Conservation (phyloP, 164 flowering plant species). For the Kingdonia uniflora region DNA sequence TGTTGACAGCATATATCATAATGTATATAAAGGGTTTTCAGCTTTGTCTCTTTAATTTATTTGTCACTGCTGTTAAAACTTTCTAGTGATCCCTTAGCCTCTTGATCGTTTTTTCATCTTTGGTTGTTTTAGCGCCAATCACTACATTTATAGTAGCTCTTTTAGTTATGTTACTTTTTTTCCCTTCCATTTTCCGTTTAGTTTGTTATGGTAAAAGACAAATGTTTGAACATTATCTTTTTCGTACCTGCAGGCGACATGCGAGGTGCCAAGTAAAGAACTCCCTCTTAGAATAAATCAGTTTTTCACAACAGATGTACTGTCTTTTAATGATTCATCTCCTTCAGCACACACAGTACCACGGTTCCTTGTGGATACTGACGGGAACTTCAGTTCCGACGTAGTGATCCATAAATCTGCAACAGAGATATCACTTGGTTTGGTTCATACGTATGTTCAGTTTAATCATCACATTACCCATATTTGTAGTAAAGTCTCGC, state of each 20-base stretch:
- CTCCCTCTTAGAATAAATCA: constrained; percentile 52
- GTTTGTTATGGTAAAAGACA: too few species aligned
- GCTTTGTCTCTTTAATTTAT: too few species aligned
- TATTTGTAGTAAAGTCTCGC: constrained; percentile 5
- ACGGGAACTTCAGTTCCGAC: constrained; percentile 47
- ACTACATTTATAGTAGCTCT: too few species aligned
- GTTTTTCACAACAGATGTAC: constrained; percentile 43
- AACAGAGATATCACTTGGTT: constrained; percentile 37
- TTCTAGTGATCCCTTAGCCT: too few species aligned
- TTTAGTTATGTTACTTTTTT: too few species aligned
- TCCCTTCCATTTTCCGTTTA: too few species aligned
- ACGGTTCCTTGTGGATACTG: constrained; percentile 45
- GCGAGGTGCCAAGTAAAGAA: constrained; percentile 43
- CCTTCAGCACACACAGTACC: constrained; percentile 33
- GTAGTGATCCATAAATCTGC: constrained; percentile 45
- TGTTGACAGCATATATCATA: too few species aligned
- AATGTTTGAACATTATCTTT: too few species aligned
- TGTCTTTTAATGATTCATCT: constrained; percentile 16
- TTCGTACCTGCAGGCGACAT: constrained; percentile 60
- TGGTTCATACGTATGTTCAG: constrained; percentile 55
- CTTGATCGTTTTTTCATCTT: too few species aligned
- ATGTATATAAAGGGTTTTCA: too few species aligned
- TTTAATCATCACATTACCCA: constrained; percentile 51
- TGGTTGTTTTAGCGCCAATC: too few species aligned
- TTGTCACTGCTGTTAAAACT: too few species aligned